A percentile compares a stretch with the other conserved stretches of the same genome.
Conservation (phyloP, 2,329 filamentous ascomycete species). For the Aspergillus sp. region DNA sequence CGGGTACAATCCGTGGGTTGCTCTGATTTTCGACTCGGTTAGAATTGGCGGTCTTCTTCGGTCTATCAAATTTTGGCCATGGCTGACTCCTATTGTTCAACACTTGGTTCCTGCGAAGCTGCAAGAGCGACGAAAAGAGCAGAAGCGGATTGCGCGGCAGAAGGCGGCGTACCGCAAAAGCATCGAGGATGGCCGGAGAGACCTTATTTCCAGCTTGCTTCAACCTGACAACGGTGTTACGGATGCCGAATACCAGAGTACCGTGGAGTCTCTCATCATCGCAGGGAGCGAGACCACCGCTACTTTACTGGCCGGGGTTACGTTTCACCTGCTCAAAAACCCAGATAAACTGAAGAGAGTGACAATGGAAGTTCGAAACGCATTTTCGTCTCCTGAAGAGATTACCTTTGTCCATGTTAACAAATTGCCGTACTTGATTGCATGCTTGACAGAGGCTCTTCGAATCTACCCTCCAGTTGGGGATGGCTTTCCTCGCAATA, state of each 20-base stretch:
- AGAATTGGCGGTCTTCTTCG: conserved; percentile 10
- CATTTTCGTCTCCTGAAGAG: background rate
- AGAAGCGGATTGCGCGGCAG: background rate
- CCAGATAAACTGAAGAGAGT: background rate
- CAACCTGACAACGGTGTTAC: conserved; percentile 2
- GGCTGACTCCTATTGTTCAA: background rate
- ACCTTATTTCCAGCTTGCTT: conserved; percentile 1
- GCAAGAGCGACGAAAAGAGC: background rate
- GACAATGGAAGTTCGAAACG: background rate
- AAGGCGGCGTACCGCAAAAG: conserved; percentile 3
- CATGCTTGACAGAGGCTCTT: conserved; percentile 48
- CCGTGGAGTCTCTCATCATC: conserved; percentile 5
- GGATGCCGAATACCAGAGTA: conserved; percentile 1
- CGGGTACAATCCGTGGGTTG: conserved; percentile 40
- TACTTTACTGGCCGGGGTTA: conserved; percentile 1
- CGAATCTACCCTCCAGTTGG: conserved; percentile 46
- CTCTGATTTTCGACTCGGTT: conserved; percentile 31
- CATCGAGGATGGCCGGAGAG: conserved; percentile 1
- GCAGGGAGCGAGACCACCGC: conserved; percentile 8
- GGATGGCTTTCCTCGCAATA: conserved; percentile 5
- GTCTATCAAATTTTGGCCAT: conserved; percentile 4
- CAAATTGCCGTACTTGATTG: conserved; percentile 42
- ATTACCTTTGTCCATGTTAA: conserved; percentile 3
- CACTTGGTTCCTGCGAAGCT: conserved; percentile 1
- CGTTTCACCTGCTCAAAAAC: conserved; percentile 3